A percentile compares a stretch with the other conserved stretches of the same genome.
Conservation (phyloP, 371 early-diverging fungal genomes). For the Dichotomocladium elegans region DNA sequence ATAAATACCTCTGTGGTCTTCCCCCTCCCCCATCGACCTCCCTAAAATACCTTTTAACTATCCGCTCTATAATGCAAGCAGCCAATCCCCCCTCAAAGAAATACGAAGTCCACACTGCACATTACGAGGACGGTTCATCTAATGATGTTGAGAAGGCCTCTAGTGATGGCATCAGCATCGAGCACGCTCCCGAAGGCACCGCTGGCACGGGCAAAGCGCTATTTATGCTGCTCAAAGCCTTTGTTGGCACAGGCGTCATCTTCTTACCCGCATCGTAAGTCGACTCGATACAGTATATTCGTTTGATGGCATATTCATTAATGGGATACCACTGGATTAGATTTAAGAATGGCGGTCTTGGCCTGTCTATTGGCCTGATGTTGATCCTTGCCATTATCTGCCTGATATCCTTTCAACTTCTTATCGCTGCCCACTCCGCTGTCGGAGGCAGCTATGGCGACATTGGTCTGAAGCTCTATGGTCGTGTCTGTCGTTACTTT, state of each 20-base stretch:
- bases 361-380: constrained; percentile 31
- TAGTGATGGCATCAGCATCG: not conserved
- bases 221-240: constrained; percentile 75
- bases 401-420: constrained; percentile 24
- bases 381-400: constrained; percentile 23
- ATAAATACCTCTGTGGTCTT: too few species aligned
- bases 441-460: constrained; percentile 78
- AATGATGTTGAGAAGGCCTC: constrained; percentile 1
- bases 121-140: not conserved
- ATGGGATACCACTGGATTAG: too few species aligned
- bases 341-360: constrained; percentile 40
- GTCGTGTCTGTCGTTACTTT: constrained; percentile 54
- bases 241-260: constrained; percentile 71
- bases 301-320: not conserved
- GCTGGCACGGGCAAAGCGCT: constrained; percentile 63
- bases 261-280: constrained; percentile 64
- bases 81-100: too few species aligned
- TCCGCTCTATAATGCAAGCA: too few species aligned
- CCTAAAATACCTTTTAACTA: too few species aligned
- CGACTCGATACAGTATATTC: too few species aligned
- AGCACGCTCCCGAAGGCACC: constrained; percentile 33
- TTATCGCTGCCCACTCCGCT: constrained; percentile 26
- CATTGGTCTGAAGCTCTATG: constrained; percentile 68
- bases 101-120: not conserved
- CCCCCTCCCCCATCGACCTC: too few species aligned